These are phyloP conservation scores for Tylopilus felleus DNA, from an alignment of 768 basidiomycete species.

Conservation along the genomic window DNA sequence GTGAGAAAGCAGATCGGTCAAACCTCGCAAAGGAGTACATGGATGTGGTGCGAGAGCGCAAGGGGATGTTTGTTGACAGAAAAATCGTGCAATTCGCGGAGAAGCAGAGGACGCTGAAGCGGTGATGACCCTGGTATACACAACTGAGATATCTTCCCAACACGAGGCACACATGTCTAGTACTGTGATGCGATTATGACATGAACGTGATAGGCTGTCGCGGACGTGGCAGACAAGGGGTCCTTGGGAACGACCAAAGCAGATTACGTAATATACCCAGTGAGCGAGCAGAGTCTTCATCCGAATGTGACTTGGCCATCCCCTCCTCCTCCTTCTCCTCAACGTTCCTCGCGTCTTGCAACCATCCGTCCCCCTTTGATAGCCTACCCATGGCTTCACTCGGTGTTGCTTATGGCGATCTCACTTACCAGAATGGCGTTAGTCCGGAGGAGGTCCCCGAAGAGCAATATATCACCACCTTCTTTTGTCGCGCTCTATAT, in stretches of 20 bases:
- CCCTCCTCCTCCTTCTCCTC: slow-evolving; percentile 10
- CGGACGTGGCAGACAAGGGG: slow-evolving; percentile 6
- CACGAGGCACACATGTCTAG: background rate
- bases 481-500: slow-evolving; percentile 91
- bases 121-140: slow-evolving; percentile 32
- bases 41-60: slow-evolving; percentile 85
- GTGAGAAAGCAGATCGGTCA: slow-evolving; percentile 89
- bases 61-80: slow-evolving; percentile 92
- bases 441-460: slow-evolving; percentile 38
- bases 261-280: slow-evolving; percentile 28
- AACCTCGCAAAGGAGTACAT: slow-evolving; percentile 95
- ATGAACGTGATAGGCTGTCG: background rate
- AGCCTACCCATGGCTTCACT: slow-evolving; percentile 25
- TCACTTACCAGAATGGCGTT: slow-evolving; percentile 20
- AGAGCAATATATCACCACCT: slow-evolving; percentile 60
- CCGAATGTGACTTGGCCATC: slow-evolving; percentile 17
- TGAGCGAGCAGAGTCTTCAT: slow-evolving; percentile 10
- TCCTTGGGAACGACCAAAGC: background rate
- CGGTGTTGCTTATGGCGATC: slow-evolving; percentile 20
- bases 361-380: background rate
- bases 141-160: background rate
- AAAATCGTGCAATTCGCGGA: slow-evolving; percentile 96
- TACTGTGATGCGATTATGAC: background rate
- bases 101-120: slow-evolving; percentile 88
- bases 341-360: slow-evolving; percentile 3